A percentile compares a stretch with the other conserved stretches of the same genome.
Conservation (phyloP, 495 filamentous ascomycete genomes). For the Lophiostoma macrostomum region DNA sequence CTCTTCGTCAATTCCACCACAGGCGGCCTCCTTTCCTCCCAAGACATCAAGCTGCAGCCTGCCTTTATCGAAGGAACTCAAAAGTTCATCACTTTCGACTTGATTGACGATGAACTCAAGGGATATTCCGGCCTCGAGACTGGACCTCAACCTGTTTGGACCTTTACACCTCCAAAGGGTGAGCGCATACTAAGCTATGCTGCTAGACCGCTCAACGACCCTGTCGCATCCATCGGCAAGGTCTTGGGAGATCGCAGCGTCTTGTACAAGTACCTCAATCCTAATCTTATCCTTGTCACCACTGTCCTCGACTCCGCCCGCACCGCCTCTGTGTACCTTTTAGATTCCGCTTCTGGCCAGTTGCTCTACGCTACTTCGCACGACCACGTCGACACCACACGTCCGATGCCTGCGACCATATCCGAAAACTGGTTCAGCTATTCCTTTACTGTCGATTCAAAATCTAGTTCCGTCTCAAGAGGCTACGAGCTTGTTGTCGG, state of each 20-base stretch:
- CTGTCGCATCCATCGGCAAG: slow-evolving; percentile 89
- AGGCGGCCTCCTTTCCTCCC: slow-evolving; percentile 16
- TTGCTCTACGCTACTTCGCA: slow-evolving; percentile 70
- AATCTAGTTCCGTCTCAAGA: slow-evolving; percentile 55
- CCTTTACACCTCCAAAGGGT: slow-evolving; percentile 63
- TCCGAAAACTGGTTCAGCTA: slow-evolving; percentile 97
- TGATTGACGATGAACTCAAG: slow-evolving; percentile 34
- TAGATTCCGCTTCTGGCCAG: slow-evolving; percentile 83
- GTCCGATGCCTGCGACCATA: slow-evolving; percentile 71
- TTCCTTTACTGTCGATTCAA: slow-evolving; percentile 59
- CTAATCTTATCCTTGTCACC: slow-evolving; percentile 78
- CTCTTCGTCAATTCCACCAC: slow-evolving; percentile 32
- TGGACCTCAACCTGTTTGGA: slow-evolving; percentile 53
- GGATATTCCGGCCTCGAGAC: slow-evolving; percentile 20
- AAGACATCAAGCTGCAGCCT: not conserved
- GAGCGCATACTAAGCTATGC: slow-evolving; percentile 66
- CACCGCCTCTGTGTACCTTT: slow-evolving; percentile 68
- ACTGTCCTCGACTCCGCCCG: slow-evolving; percentile 57
- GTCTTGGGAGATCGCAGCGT: slow-evolving; percentile 89
- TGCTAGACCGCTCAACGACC: slow-evolving; percentile 70
- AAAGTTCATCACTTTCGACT: slow-evolving; percentile 29
- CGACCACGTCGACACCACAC: slow-evolving; percentile 66
- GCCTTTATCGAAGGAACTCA: not conserved
- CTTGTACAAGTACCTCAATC: slow-evolving; percentile 94
- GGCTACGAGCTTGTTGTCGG: slow-evolving; percentile 85